Base-by-base conservation (phyloP, 2,329 filamentous ascomycete species). In the Neoscytalidium dimidiatum region DNA sequence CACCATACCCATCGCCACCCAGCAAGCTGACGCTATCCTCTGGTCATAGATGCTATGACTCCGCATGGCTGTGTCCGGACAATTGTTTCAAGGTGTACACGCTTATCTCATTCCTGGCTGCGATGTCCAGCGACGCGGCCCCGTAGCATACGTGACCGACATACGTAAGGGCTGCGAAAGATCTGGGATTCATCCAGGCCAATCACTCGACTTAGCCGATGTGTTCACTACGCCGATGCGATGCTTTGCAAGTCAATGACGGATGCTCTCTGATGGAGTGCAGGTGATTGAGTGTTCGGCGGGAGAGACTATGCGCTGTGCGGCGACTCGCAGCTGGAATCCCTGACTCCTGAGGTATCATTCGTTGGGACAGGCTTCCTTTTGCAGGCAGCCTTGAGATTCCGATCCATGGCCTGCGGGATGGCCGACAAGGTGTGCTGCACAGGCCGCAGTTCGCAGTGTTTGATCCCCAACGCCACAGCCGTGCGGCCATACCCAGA, bases 401-500 rank as follows among this genome's bases (percentile, higher is more conserved):
- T 33, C 56, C 41, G 26, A 33, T 19, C 5, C 31, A 41, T 11
- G 28, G 56, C 38, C 56, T 35, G 56, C 28, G 26, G 41, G 56
- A 8, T 60, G 7, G 56, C n/a, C 28, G 56, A 23, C 56, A 31
- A 33, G 56, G 56, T 31, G 11, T 23, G 43, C 41, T n/a, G 56
- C 56, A 60, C 56, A 31, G 56, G 38, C 26, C 13, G 43, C 56
- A 31, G 56, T 29, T 46, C n/a, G 29, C 19, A 21, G 21, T 26
- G 46, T 49, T 28, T 9, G 58, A 62, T 62, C 19, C 23, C 31
- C 62, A 49, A 31, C 52, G 62, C 62, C 62, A 64, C 62, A 64
- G 43, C 62, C 62, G 62, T 64, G 51, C 28, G 62, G 52, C 61
- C 49, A 49, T 46, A 38, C 38, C 14, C n/a, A 13, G 19, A 53